These are phyloP conservation scores for Ajuga chamaepitys DNA, from an alignment of 257 asterid species.

Conservation along the genomic window DNA sequence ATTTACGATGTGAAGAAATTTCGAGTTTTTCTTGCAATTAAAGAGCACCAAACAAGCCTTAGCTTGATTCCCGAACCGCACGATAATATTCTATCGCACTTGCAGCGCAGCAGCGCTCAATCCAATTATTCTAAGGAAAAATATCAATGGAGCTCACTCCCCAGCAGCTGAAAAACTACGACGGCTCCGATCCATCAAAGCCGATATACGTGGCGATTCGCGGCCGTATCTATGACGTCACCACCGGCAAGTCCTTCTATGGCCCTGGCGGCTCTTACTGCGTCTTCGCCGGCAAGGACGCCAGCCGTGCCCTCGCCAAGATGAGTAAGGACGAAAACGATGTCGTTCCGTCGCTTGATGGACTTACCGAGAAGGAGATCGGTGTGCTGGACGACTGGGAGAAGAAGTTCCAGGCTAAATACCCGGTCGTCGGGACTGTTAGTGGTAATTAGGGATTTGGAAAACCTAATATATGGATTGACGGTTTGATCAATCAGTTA, in stretches of 20 bases:
- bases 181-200: constrained; percentile 80
- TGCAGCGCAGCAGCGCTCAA: neutral
- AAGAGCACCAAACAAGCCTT: neutral
- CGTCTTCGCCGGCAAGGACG: constrained; percentile 93
- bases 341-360: constrained; percentile 51
- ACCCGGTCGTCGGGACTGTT: constrained; percentile 69
- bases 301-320: constrained; percentile 95
- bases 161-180: constrained; percentile 59
- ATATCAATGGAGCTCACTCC: constrained; percentile 57
- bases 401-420: constrained; percentile 89
- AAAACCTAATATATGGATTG: neutral
- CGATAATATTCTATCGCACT: neutral
- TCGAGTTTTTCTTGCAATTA: too few relatives aligned
- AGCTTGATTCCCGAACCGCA: neutral
- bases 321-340: constrained; percentile 87
- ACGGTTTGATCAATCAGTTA: neutral
- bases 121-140: neutral
- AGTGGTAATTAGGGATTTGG: constrained; percentile 13
- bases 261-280: constrained; percentile 83
- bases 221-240: constrained; percentile 72
- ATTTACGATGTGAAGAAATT: too few relatives aligned
- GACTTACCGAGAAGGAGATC: constrained; percentile 85
- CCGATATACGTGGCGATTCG: constrained; percentile 84
- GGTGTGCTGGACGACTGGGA: constrained; percentile 90
- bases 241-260: constrained; percentile 78